Conservation (phyloP, 1,139 yeast species). For the Taphrina flavorubra region DNA sequence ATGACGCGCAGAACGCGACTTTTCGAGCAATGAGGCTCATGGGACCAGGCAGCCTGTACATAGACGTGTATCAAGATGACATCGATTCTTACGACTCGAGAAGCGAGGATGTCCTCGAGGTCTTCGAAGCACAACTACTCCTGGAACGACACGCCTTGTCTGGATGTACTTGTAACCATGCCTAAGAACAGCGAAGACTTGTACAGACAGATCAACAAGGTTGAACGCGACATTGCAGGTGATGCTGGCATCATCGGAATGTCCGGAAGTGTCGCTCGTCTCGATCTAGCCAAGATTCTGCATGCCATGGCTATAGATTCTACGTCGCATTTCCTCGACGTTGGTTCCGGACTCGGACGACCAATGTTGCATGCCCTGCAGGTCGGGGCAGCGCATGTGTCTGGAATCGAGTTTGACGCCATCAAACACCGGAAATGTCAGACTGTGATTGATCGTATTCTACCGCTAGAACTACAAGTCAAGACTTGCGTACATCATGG, state of each 20-base stretch:
- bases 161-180: neutral
- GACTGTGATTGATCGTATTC: constrained; percentile 16
- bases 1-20: too few relatives aligned
- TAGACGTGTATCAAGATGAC: neutral
- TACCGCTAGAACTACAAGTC: constrained; percentile 3
- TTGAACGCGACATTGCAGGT: constrained; percentile 19
- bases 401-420: constrained; percentile 23
- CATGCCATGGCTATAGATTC: neutral
- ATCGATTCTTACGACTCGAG: neutral
- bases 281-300: constrained; percentile 4
- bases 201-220: constrained; percentile 21
- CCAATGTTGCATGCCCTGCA: constrained; percentile 28
- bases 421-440: constrained; percentile 23
- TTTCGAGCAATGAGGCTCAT: too few relatives aligned
- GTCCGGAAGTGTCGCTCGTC: constrained; percentile 28
- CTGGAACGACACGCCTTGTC: neutral
- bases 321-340: constrained; percentile 14
- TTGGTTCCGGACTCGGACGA: constrained; percentile 28
- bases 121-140: neutral
- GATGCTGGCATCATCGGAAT: constrained; percentile 26
- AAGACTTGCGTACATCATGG: constrained; percentile 18
- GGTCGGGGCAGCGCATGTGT: constrained; percentile 14
- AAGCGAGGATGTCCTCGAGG: constrained; percentile 10
- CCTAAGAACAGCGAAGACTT: constrained; percentile 8
- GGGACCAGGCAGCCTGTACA: too few relatives aligned